Base-by-base conservation (phyloP, 805 yeast genomes). In the Candida railenensis region DNA sequence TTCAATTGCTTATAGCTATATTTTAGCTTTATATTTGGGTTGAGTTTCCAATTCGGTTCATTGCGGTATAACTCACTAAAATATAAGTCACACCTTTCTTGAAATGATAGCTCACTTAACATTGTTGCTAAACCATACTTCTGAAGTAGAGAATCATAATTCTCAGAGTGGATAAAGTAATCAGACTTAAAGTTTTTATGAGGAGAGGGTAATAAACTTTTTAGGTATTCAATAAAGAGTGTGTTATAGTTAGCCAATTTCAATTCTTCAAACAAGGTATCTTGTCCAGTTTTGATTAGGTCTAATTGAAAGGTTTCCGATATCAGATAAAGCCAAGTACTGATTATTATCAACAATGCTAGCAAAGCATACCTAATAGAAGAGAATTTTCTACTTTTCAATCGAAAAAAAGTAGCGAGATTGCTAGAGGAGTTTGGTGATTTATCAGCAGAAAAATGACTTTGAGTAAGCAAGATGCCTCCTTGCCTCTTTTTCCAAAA, bases 41-140 rank as follows among this genome's bases (percentile, higher is more conserved):
- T 51, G 11, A 53, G 43, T 3, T 34, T 37, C 54, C 63, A 61
- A 8, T 55, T 43, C 2, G 44, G 22, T 15, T 57, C 53, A 2
- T 30, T 18, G 3, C 19, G 22, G 30, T 43, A 41, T 15, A 52
- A 36, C 18, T 51, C 48, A 15, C 54, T 48, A 47, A 61, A 60
- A 45, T 52, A 62, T 7, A 51, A 40, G 20, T 56, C 54, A 53
- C 67, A 62, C 22, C 63, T 47, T n/a, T 52, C 48, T 11, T 47
- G 32, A 28, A 44, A 44, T 21, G 40, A 19, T 4, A 37, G 30
- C 16, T 47, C 33, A 7, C 40, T 21, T 19, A 56, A 43, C 11
- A 56, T 34, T 14, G 49, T 43, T 30, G 44, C 46, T 15, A 54
- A 34, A 8, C 20, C 40, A 19, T 42, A 21, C 3, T 34, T 21